Conservation (phyloP, 192 early-diverging fungal species). For the Coemansia sp. region DNA sequence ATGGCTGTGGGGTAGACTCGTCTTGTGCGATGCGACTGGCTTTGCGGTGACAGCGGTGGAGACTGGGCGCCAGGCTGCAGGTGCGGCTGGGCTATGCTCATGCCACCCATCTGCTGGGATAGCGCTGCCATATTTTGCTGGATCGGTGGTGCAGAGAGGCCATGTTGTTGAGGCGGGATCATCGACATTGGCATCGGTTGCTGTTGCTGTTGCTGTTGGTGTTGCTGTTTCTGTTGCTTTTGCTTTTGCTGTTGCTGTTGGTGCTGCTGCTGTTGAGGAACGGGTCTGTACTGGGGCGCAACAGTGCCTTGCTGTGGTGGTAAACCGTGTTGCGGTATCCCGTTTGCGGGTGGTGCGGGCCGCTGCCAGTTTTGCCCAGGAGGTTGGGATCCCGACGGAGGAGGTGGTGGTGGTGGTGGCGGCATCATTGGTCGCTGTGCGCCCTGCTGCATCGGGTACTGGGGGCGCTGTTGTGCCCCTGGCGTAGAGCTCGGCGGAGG, state of each 20-base stretch:
- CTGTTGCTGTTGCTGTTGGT: slow-evolving; percentile 10
- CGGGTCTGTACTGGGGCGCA: slow-evolving; percentile 25
- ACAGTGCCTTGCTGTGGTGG: slow-evolving; percentile 29
- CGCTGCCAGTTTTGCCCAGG: slow-evolving; percentile 29
- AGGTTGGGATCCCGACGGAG: slow-evolving; percentile 18
- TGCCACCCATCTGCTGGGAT: slow-evolving; percentile 40
- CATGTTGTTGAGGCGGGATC: slow-evolving; percentile 8
- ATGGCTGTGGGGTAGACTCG: slow-evolving; percentile 25
- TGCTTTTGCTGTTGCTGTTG: slow-evolving; percentile 12
- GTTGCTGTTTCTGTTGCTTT: slow-evolving; percentile 33
- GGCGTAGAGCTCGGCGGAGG: slow-evolving; percentile 12
- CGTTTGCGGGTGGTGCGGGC: slow-evolving; percentile 13
- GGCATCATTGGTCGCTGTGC: slow-evolving; percentile 16
- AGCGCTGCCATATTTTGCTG: slow-evolving; percentile 24
- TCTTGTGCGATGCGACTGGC: slow-evolving; percentile 34
- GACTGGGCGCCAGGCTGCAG: slow-evolving; percentile 28
- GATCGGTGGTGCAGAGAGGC: slow-evolving; percentile 9
- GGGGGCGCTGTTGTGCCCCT: slow-evolving; percentile 14
- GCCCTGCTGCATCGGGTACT: slow-evolving; percentile 8
- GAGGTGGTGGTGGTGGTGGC: slow-evolving; percentile 17
- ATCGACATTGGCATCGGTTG: slow-evolving; percentile 11
- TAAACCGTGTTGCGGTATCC: slow-evolving; percentile 33
- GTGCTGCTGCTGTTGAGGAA: slow-evolving; percentile 26
- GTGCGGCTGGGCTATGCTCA: slow-evolving; percentile 33
- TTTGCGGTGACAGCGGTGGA: slow-evolving; percentile 23